Conservation (phyloP, 345 rosid genomes). For the Salix arbutifolia region DNA sequence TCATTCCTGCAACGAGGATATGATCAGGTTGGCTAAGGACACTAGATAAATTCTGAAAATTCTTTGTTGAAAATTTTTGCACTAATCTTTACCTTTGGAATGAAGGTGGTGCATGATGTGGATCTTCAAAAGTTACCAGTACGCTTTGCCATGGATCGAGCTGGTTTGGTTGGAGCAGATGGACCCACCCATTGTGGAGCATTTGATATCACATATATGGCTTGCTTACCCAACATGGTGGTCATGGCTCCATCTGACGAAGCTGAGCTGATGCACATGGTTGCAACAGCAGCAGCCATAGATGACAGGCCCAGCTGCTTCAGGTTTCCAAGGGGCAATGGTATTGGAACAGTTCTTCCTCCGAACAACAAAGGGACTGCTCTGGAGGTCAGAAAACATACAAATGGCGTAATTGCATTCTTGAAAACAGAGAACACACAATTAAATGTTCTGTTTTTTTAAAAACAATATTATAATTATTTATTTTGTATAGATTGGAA, state of each 20-base stretch:
- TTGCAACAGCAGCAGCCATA: constrained; percentile 71
- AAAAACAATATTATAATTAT: neutral
- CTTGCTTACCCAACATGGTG: constrained; percentile 81
- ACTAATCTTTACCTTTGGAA: constrained; percentile 3
- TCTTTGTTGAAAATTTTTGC: neutral
- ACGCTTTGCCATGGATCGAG: constrained; percentile 64
- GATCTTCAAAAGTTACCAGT: constrained; percentile 75
- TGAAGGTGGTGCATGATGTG: constrained; percentile 69
- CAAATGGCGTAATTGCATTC: neutral
- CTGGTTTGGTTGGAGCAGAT: constrained; percentile 77
- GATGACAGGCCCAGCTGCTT: constrained; percentile 83
- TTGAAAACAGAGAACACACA: neutral
- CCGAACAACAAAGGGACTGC: constrained; percentile 52
- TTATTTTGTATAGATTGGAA: constrained; percentile 52
- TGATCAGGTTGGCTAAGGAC: constrained; percentile 51
- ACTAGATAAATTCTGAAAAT: neutral
- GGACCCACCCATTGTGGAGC: constrained; percentile 84
- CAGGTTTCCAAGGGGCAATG: constrained; percentile 79
- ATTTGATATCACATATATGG: constrained; percentile 64
- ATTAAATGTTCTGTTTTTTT: neutral
- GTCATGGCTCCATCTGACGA: constrained; percentile 84
- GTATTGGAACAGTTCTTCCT: constrained; percentile 55
- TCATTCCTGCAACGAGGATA: constrained; percentile 74
- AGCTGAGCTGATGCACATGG: constrained; percentile 74
- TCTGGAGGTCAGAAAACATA: constrained; percentile 39